phyloP scores from a whole-genome alignment of 2,329 filamentous ascomycete genomes.

The Periconia sp. region DNA sequence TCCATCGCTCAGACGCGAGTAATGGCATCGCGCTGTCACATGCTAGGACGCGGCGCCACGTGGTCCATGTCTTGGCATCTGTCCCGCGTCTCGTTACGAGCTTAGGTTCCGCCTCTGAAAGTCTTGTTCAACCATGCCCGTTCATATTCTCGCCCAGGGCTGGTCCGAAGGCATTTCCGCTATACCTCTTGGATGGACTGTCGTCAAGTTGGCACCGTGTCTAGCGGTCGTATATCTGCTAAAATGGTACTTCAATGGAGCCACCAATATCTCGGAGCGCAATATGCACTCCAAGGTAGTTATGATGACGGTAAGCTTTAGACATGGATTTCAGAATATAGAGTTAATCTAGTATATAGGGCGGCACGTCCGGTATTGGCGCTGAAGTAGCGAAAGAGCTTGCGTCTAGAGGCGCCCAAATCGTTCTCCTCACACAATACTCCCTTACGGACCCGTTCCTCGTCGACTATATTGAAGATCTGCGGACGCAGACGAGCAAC shows the following conservation, averaged over 20 bases:
- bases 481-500: conserved; percentile 78
- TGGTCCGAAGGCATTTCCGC: conserved; percentile 60
- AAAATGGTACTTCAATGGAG: conserved; percentile 81
- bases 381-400: conserved; percentile 76
- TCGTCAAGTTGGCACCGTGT: conserved; percentile 60
- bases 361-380: conserved; percentile 92
- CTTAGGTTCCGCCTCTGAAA: conserved; percentile 11
- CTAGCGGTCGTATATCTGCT: conserved; percentile 60
- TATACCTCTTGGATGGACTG: conserved; percentile 60
- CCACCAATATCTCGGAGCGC: conserved; percentile 75
- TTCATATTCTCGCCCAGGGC: conserved; percentile 63
- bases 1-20: conserved; percentile 1
- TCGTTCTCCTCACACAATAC: conserved; percentile 86
- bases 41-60: conserved; percentile 5
- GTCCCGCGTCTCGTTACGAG: conserved; percentile 22
- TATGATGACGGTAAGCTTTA: conserved; percentile 75
- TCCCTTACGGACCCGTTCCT: conserved; percentile 85
- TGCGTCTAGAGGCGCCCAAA: conserved; percentile 82
- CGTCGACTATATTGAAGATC: conserved; percentile 88
- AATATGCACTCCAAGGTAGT: conserved; percentile 93
- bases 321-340: neutral
- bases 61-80: conserved; percentile 25
- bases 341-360: conserved; percentile 52
- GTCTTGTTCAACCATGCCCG: conserved; percentile 59
- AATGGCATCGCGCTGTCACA: conserved; percentile 4